These are phyloP conservation scores for Mycena amicta DNA, from an alignment of 768 basidiomycete genomes.

Conservation along the genomic window DNA sequence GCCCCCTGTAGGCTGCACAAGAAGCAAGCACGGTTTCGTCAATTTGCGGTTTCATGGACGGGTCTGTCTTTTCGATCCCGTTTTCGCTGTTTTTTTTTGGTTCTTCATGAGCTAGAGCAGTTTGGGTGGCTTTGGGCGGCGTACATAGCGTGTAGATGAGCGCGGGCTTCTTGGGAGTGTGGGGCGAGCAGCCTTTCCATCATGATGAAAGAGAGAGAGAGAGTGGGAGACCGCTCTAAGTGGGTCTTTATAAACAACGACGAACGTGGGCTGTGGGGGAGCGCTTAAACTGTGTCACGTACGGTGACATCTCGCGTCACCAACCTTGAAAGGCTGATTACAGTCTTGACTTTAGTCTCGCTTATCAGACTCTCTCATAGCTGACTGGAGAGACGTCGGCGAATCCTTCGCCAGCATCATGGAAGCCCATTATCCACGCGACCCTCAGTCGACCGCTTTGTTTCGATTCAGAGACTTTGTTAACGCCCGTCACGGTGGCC, in stretches of 20 bases:
- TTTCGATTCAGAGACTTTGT: conserved; percentile 45
- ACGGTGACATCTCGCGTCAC: no score
- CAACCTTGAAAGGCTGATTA: no score
- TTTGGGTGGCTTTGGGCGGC: conserved; percentile 32
- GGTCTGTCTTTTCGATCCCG: conserved; percentile 38
- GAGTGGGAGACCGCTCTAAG: conserved; percentile 3
- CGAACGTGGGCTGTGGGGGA: no score
- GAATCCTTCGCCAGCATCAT: no score
- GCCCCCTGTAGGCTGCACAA: conserved; percentile 80
- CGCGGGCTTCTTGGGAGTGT: conserved; percentile 71
- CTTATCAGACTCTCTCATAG: no score
- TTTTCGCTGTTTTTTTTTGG: conserved; percentile 50
- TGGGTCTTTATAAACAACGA: background rate
- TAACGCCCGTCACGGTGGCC: conserved; percentile 49
- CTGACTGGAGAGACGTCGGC: no score
- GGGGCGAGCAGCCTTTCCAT: conserved; percentile 38
- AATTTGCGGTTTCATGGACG: conserved; percentile 60
- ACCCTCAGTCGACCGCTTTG: background rate
- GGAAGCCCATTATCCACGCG: background rate
- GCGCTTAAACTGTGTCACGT: no score
- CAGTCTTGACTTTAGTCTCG: no score
- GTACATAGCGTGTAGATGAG: conserved; percentile 69
- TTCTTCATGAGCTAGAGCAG: no score
- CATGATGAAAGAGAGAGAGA: conserved; percentile 10
- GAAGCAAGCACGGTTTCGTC: conserved; percentile 76